Conservation (phyloP, 805 yeast genomes). For the Myxozyma neotropica region DNA sequence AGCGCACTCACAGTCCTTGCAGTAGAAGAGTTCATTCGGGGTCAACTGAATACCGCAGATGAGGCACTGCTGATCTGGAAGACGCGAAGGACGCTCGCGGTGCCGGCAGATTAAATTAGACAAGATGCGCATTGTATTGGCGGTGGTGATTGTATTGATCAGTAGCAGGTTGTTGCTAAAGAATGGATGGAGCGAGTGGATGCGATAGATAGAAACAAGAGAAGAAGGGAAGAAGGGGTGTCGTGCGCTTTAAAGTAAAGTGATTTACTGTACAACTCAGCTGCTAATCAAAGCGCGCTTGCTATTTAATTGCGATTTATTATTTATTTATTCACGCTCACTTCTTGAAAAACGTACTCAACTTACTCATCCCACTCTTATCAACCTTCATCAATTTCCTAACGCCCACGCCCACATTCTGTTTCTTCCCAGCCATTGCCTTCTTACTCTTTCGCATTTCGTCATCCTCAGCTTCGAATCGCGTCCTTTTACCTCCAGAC, state of each 20-base stretch:
- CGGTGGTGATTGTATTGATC: neutral
- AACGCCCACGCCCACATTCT: slow-evolving; percentile 22
- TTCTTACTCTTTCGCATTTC: slow-evolving; percentile 14
- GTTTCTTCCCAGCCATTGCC: slow-evolving; percentile 4
- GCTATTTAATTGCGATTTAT: too few species aligned
- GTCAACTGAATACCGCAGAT: slow-evolving; percentile 11
- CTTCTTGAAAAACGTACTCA: slow-evolving; percentile 43
- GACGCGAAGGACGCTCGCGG: neutral
- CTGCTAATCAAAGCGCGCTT: too few species aligned
- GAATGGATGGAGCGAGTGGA: neutral
- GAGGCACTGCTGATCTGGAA: slow-evolving; percentile 19
- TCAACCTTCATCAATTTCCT: slow-evolving; percentile 31
- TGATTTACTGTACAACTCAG: too few species aligned
- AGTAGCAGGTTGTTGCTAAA: neutral
- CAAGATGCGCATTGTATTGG: neutral
- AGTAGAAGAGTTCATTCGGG: slow-evolving; percentile 15
- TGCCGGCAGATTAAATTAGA: neutral
- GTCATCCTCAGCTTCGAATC: slow-evolving; percentile 23
- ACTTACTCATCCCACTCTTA: slow-evolving; percentile 37
- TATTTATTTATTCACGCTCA: too few species aligned
- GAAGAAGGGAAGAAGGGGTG: neutral
- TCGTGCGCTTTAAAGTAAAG: too few species aligned
- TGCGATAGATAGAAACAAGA: neutral
- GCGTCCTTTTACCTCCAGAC: slow-evolving; percentile 14
- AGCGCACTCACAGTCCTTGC: slow-evolving; percentile 11